phyloP scores from a whole-genome alignment of 1,139 yeast genomes.

The Zygotorulaspora mrakii region DNA sequence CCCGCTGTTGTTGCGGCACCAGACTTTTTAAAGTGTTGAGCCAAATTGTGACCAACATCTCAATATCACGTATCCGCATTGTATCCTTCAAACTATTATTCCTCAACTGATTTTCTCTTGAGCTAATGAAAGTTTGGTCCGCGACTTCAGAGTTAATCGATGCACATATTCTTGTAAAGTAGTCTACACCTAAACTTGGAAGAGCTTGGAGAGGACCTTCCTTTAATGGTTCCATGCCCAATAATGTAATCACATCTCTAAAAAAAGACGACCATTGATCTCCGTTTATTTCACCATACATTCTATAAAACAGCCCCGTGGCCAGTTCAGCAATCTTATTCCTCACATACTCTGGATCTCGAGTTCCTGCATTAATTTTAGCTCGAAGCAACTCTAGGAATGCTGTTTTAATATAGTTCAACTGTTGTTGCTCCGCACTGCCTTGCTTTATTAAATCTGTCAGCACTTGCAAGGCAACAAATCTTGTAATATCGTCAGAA shows the following conservation, averaged over 20 bases:
- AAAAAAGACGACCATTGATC: constrained; percentile 64
- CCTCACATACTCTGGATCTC: constrained; percentile 61
- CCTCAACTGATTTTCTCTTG: constrained; percentile 57
- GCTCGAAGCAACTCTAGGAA: constrained; percentile 42
- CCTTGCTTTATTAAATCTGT: constrained; percentile 48
- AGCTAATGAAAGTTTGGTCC: constrained; percentile 76
- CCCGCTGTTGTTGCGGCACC: constrained; percentile 23
- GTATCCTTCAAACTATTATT: constrained; percentile 74
- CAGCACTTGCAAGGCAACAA: constrained; percentile 79
- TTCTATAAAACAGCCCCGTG: constrained; percentile 63
- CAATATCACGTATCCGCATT: constrained; percentile 74
- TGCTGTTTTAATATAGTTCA: constrained; percentile 41
- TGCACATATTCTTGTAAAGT: constrained; percentile 67
- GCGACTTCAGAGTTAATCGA: constrained; percentile 90
- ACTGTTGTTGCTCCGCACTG: constrained; percentile 15
- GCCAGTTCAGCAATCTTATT: constrained; percentile 77
- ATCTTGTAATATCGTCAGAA: constrained; percentile 55
- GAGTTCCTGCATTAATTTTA: constrained; percentile 35
- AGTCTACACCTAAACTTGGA: constrained; percentile 56
- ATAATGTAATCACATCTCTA: constrained; percentile 53
- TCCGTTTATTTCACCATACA: constrained; percentile 46
- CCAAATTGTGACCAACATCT: constrained; percentile 66
- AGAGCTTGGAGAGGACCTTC: constrained; percentile 28
- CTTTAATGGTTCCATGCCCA: constrained; percentile 31
- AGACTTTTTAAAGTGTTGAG: constrained; percentile 46